phyloP scores from a whole-genome alignment of 805 yeast species.

The Ogataea angusta region DNA sequence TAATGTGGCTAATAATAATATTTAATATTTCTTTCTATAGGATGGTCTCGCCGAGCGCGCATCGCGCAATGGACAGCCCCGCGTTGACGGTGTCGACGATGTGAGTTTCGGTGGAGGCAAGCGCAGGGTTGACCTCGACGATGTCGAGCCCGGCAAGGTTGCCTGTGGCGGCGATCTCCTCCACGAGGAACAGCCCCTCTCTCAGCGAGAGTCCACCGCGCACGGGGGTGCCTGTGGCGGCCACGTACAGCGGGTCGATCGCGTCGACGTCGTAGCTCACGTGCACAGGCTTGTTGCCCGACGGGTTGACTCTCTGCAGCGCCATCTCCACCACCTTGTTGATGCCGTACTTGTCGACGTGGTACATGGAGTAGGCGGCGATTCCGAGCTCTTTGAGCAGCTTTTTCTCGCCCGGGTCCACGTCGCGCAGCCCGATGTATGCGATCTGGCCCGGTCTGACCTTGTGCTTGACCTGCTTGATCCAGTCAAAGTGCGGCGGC shows the following conservation, averaged over 20 bases:
- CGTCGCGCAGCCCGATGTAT: slow-evolving; percentile 92
- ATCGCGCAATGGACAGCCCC: slow-evolving; percentile 86
- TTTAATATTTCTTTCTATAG: slow-evolving; percentile 35
- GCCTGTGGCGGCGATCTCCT: slow-evolving; percentile 90
- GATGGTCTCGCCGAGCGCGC: slow-evolving; percentile 92
- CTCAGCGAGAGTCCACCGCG: slow-evolving; percentile 93
- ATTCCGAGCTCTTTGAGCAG: slow-evolving; percentile 69
- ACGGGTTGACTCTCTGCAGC: slow-evolving; percentile 69
- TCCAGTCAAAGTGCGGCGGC: slow-evolving; percentile 79
- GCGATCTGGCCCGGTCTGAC: slow-evolving; percentile 72
- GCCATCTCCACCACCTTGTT: slow-evolving; percentile 93
- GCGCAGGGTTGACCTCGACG: slow-evolving; percentile 89
- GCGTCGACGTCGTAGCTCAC: slow-evolving; percentile 96
- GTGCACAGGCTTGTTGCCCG: slow-evolving; percentile 70
- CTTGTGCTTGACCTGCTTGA: slow-evolving; percentile 47
- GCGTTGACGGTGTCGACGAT: slow-evolving; percentile 82
- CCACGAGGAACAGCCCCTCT: slow-evolving; percentile 90
- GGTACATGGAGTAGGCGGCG: slow-evolving; percentile 91
- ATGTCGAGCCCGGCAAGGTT: slow-evolving; percentile 82
- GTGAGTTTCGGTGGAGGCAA: slow-evolving; percentile 75
- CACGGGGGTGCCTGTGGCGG: slow-evolving; percentile 97
- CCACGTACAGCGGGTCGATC: slow-evolving; percentile 89
- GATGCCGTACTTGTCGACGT: slow-evolving; percentile 90
- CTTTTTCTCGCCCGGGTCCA: slow-evolving; percentile 80
- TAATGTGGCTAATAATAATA: too few species aligned